phyloP scores from a whole-genome alignment of 768 basidiomycete genomes.

The Lactarius evosmus region DNA sequence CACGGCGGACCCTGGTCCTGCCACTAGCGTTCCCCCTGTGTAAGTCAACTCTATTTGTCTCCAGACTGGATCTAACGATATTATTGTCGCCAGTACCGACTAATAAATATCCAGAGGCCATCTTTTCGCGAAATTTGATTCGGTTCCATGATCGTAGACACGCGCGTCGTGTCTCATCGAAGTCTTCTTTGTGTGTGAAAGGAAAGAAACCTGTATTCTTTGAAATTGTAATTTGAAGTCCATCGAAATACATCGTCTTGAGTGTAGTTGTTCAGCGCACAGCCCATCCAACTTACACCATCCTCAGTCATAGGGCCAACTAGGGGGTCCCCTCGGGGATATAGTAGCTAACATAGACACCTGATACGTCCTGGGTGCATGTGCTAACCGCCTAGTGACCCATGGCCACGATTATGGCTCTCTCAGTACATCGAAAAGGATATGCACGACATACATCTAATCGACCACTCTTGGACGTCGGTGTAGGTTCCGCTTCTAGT shows the following conservation, averaged over 20 bases:
- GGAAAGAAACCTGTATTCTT: neutral
- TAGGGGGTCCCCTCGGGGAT: neutral
- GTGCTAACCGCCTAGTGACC: neutral
- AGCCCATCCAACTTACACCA: neutral
- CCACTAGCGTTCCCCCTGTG: constrained; percentile 2
- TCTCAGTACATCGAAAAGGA: too few relatives aligned
- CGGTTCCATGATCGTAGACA: neutral
- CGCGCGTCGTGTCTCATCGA: neutral
- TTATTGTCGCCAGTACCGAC: neutral
- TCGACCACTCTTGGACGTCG: neutral
- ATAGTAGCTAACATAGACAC: neutral
- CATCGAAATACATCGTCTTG: neutral
- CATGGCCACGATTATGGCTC: neutral
- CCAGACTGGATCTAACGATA: neutral
- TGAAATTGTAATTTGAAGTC: neutral
- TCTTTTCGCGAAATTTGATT: neutral
- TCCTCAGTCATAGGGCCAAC: neutral
- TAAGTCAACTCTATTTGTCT: neutral
- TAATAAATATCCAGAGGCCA: neutral
- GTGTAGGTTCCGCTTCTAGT: neutral
- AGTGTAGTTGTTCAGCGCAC: neutral
- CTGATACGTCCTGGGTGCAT: neutral
- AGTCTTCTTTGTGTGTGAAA: neutral
- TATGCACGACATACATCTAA: neutral
- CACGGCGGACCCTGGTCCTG: constrained; percentile 6